Conservation (phyloP, 176 grass and related monocot species). For the Saccharum spontaneum region DNA sequence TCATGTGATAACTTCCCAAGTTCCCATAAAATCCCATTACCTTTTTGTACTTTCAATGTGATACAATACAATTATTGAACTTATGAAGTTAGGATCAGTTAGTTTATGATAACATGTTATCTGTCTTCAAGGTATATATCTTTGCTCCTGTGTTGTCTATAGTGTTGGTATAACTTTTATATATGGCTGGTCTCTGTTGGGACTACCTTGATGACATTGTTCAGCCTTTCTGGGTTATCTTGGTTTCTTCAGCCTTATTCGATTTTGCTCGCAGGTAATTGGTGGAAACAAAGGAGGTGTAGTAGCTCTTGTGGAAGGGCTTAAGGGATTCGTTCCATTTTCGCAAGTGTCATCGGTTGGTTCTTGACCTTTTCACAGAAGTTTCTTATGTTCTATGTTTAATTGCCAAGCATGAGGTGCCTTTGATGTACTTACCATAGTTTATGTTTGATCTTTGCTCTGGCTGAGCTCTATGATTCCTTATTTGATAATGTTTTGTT, state of each 20-base stretch:
- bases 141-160: slow-evolving; percentile 4
- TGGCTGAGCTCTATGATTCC: not conserved
- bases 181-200: not conserved
- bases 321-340: slow-evolving; percentile 91
- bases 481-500: slow-evolving; percentile 25
- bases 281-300: slow-evolving; percentile 92
- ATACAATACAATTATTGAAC: not conserved
- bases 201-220: not conserved
- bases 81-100: slow-evolving; percentile 3
- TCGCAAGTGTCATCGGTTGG: slow-evolving; percentile 87
- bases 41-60: slow-evolving; percentile 9
- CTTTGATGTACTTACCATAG: not conserved
- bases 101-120: not conserved
- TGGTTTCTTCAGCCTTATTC: slow-evolving; percentile 17
- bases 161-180: not conserved
- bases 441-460: not conserved
- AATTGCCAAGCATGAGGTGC: slow-evolving; percentile 16
- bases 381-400: slow-evolving; percentile 16
- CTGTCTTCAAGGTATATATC: not conserved
- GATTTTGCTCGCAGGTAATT: slow-evolving; percentile 63
- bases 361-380: slow-evolving; percentile 1
- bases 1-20: not conserved
- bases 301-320: slow-evolving; percentile 75
- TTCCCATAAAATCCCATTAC: not conserved
- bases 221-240: slow-evolving; percentile 5